These are phyloP conservation scores for Miamiensis avidus DNA, from an alignment of 169 alveolate genomes.

Conservation along the genomic window DNA sequence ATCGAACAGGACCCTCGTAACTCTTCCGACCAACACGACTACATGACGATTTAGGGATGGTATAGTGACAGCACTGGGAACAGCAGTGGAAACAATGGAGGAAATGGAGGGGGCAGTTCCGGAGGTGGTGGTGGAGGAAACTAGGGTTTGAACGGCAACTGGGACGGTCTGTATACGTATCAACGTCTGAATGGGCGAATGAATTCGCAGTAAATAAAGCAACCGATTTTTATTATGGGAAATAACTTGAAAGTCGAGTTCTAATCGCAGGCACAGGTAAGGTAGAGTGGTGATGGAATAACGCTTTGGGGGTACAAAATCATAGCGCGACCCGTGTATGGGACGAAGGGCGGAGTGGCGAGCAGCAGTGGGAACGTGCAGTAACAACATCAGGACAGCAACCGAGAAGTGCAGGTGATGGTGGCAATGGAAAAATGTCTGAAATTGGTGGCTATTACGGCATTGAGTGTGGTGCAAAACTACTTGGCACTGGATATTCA, in stretches of 20 bases:
- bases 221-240: constrained; percentile 67
- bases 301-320: constrained; percentile 73
- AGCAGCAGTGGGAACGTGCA: background rate
- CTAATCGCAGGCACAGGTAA: constrained; percentile 30
- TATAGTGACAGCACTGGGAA: too few relatives aligned
- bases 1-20: background rate
- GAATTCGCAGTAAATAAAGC: background rate
- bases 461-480: background rate
- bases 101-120: background rate
- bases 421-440: constrained; percentile 30
- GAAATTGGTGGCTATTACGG: constrained; percentile 5
- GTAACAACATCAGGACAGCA: constrained; percentile 7
- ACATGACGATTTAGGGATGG: background rate
- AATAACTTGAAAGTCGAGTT: constrained; percentile 64
- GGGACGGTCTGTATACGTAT: background rate
- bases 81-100: too few relatives aligned
- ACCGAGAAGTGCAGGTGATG: background rate
- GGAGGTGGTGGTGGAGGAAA: background rate
- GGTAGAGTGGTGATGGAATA: constrained; percentile 52
- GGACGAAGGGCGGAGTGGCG: constrained; percentile 13
- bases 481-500: too few relatives aligned
- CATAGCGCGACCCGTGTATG: constrained; percentile 63
- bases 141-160: background rate
- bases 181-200: background rate
- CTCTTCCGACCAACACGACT: background rate